These are phyloP conservation scores for Westerdykella ornata DNA, from an alignment of 2,329 filamentous ascomycete species.

Conservation along the genomic window DNA sequence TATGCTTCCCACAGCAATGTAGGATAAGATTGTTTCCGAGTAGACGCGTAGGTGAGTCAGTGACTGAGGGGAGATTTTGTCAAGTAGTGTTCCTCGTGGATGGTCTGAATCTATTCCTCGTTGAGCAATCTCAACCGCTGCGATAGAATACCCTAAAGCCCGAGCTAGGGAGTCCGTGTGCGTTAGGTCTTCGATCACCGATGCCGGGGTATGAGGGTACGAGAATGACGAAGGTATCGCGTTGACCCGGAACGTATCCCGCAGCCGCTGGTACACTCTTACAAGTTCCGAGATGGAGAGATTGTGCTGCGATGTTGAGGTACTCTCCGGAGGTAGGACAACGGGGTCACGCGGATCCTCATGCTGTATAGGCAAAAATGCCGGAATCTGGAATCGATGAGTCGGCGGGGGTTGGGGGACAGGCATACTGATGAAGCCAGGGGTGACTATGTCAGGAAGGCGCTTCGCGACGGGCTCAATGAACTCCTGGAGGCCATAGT, in stretches of 20 bases:
- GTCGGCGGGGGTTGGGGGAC: conserved; percentile 10
- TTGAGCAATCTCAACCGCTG: conserved; percentile 84
- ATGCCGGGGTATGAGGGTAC: conserved; percentile 37
- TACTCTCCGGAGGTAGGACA: conserved; percentile 18
- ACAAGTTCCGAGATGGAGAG: conserved; percentile 43
- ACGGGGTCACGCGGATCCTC: conserved; percentile 21
- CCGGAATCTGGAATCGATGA: conserved; percentile 26
- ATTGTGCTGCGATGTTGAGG: conserved; percentile 12
- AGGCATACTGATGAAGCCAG: conserved; percentile 16
- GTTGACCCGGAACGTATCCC: conserved; percentile 50
- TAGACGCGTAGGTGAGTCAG: conserved; percentile 83
- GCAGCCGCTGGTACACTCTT: conserved; percentile 51
- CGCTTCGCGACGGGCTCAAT: conserved; percentile 45
- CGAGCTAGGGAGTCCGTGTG: conserved; percentile 55
- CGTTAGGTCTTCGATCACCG: conserved; percentile 43
- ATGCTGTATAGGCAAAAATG: conserved; percentile 22
- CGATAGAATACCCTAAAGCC: conserved; percentile 75
- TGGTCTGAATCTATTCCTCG: conserved; percentile 70
- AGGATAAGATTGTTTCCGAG: conserved; percentile 81
- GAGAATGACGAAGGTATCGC: conserved; percentile 43
- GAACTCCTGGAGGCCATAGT: conserved; percentile 47
- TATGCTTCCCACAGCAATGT: conserved; percentile 68
- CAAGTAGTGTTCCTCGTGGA: conserved; percentile 63
- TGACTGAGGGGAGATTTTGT: conserved; percentile 75
- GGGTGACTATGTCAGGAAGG: conserved; percentile 32